Base-by-base conservation (phyloP, 2,329 filamentous ascomycete genomes). In the Fusarium albosuccineum region DNA sequence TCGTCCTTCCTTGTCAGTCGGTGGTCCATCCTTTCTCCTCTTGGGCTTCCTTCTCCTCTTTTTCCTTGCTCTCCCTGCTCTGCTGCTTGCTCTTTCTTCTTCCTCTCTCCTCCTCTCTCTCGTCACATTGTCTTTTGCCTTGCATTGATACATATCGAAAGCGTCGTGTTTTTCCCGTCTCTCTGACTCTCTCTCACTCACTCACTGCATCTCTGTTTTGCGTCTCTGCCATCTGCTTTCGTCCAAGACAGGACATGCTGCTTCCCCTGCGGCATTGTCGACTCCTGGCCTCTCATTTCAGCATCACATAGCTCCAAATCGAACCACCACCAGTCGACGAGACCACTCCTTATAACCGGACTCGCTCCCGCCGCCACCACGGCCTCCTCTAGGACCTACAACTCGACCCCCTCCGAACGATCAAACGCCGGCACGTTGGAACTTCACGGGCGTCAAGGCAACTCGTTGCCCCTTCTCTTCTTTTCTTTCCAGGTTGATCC, bases 401-500 rank as follows among this genome's bases (percentile, higher is more conserved):
- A 55, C 55, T 56, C 57, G 50, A 58, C 56, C 57, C 61, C 48
- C 40, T 50, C 26, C 49, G 60, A 66, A 70, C 57, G 57, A 66
- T 42, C 48, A 67, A 52, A 68, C 60, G 57, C 66, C 68, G 70
- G 67, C 65, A 67, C 65, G 65, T 72, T 73, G 70, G 60, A 73
- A 55, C 57, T 64, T 66, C 45, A 62, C 69, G 60, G 70, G 70
- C 57, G 56, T 52, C 56, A 29, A 54, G 69, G 70, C 71, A 73
- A 66, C 57, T 66, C 58, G 53, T 70, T 73, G 64, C 65, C 64
- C 50, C 54, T 60, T 61, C 50, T 61, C 55, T 72, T 74, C 70
- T 60, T 52, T 73, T 76, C 70, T 69, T 75, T 70, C 73, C 83
- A 83, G 85, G 85, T 87, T 87, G 85, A 87, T 80, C 85, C 85